A percentile compares a stretch with the other conserved stretches of the same genome.
Evolutionary conservation across 2,329 filamentous ascomycete species (phyloP).

Genomic region (Colletotrichum sidae): DNA sequence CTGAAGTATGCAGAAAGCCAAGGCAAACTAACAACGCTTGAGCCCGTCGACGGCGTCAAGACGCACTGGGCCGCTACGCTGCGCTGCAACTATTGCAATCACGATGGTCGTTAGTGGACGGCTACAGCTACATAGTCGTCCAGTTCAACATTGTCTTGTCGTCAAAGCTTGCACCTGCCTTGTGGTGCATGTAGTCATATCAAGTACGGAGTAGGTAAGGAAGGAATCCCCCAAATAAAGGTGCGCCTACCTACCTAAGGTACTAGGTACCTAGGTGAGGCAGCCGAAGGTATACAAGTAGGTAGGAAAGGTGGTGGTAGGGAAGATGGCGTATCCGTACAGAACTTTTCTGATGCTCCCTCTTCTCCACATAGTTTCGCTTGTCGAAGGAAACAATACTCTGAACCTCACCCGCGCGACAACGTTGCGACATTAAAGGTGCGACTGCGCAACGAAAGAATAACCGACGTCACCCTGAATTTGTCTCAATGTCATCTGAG

Average conservation of each 20-base stretch:
- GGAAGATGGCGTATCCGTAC: neutral
- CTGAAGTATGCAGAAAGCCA: conserved; percentile 12
- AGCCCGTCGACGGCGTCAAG: conserved; percentile 28
- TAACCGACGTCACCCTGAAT: neutral
- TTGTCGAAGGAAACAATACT: no score
- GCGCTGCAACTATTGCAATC: neutral
- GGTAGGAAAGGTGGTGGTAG: neutral
- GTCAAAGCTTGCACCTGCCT: no score
- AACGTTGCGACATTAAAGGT: neutral
- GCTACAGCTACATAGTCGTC: no score
- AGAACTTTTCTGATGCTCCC: neutral
- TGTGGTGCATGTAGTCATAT: no score
- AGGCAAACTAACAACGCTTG: conserved; percentile 19
- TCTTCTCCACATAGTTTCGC: neutral
- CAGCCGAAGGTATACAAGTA: neutral
- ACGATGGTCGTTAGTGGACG: conserved; percentile 15
- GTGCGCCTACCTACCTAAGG: neutral
- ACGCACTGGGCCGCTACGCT: neutral
- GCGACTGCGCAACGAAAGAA: neutral
- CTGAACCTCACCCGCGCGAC: neutral
- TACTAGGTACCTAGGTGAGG: neutral
- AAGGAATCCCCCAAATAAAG: no score
- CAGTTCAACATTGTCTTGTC: no score
- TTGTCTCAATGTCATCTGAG: neutral
- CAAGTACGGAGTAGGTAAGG: no score